phyloP scores from a whole-genome alignment of 441 rosid species.

The Capsella rubella region DNA sequence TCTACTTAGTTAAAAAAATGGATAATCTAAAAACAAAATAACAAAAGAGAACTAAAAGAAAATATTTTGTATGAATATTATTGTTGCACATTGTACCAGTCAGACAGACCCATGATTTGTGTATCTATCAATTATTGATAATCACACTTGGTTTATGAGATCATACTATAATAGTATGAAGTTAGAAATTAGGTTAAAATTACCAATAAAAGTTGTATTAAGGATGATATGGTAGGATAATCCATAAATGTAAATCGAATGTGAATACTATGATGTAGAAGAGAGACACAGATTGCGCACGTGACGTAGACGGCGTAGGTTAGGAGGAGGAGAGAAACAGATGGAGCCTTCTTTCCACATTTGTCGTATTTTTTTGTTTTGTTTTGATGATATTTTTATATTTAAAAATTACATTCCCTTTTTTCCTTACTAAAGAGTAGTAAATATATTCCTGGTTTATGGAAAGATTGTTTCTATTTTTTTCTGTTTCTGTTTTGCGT shows the following conservation, averaged over 20 bases:
- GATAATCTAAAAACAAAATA: no score
- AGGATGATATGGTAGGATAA: conserved; percentile 7
- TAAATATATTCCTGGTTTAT: not conserved
- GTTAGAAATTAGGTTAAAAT: not conserved
- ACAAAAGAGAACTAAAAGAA: no score
- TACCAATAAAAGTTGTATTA: not conserved
- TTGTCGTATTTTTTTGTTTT: conserved; percentile 24
- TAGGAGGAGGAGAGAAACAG: not conserved
- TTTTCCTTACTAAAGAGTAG: not conserved
- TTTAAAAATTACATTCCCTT: not conserved
- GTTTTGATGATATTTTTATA: conserved; percentile 2
- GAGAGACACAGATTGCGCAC: conserved; percentile 6
- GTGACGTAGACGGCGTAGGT: conserved; percentile 25
- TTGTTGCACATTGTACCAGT: no score
- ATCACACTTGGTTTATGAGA: not conserved
- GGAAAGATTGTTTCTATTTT: not conserved
- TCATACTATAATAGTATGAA: not conserved
- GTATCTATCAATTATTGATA: no score
- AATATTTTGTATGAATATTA: no score
- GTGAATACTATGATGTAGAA: not conserved
- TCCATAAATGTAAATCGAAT: conserved; percentile 28
- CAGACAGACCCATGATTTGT: no score
- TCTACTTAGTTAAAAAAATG: no score
- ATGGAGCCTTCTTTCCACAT: conserved; percentile 10
- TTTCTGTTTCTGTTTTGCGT: not conserved